Evolutionary conservation across 2,329 filamentous ascomycete genomes (phyloP).

Genomic region (Paecilomyces sp.): DNA sequence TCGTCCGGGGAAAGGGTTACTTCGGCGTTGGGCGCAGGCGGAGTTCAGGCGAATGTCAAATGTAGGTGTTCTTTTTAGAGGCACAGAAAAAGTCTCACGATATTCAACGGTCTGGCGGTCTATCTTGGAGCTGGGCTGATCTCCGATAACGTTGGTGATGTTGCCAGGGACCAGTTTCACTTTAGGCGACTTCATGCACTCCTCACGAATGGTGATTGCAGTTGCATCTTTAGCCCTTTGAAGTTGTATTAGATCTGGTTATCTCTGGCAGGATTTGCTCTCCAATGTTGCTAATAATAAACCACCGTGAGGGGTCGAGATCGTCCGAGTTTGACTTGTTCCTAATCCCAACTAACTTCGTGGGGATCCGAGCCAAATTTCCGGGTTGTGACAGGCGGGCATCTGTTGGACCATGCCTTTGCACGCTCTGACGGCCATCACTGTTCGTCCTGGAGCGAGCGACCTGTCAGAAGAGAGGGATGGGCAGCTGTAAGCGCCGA

Average conservation of each 20-base stretch:
- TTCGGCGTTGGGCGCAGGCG: too few relatives aligned
- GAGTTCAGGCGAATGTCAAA: too few relatives aligned
- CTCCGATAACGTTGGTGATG: background rate
- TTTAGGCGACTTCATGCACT: background rate
- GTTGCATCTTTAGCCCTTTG: background rate
- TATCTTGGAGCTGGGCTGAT: background rate
- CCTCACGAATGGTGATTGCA: background rate
- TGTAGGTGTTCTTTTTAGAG: too few relatives aligned
- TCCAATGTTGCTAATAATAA: background rate
- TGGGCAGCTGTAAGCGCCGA: conserved; percentile 1
- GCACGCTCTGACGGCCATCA: background rate
- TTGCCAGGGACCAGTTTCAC: background rate
- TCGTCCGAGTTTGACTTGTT: background rate
- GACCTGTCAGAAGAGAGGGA: background rate
- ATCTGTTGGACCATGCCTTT: background rate
- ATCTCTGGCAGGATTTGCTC: background rate
- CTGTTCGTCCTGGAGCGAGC: background rate
- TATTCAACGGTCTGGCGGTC: background rate
- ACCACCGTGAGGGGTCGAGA: background rate
- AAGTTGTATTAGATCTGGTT: background rate
- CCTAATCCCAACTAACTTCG: background rate
- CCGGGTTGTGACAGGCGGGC: background rate
- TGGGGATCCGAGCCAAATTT: background rate
- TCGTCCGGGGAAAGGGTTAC: background rate
- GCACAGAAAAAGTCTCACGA: background rate